Evolutionary conservation across 495 filamentous ascomycete species (phyloP).

Genomic region (Lasiosphaeris hirsuta): DNA sequence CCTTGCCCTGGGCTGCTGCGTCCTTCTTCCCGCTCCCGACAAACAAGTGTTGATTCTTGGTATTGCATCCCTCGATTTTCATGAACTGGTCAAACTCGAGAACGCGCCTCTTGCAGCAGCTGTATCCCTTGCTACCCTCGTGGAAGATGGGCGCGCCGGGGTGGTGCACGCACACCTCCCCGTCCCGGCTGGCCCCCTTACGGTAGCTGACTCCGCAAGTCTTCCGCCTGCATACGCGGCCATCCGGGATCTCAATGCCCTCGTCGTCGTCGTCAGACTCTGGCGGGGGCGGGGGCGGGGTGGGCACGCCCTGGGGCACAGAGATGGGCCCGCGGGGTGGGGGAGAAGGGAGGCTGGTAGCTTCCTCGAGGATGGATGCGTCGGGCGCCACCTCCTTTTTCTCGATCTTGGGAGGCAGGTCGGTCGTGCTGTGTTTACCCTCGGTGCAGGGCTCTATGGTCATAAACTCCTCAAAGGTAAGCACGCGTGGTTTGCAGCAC

Average conservation of each 20-base stretch:
- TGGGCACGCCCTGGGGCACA: slow-evolving; percentile 51
- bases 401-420: slow-evolving; percentile 56
- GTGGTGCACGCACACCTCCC: slow-evolving; percentile 81
- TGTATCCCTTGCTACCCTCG: slow-evolving; percentile 96
- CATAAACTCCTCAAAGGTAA: slow-evolving; percentile 99
- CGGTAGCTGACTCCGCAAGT: slow-evolving; percentile 67
- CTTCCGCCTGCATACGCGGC: slow-evolving; percentile 71
- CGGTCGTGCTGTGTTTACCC: slow-evolving; percentile 87
- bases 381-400: slow-evolving; percentile 41
- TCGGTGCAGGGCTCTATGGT: slow-evolving; percentile 89
- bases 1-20: slow-evolving; percentile 39
- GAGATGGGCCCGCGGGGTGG: slow-evolving; percentile 48
- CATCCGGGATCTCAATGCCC: slow-evolving; percentile 62
- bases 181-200: slow-evolving; percentile 56
- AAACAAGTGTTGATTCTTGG: slow-evolving; percentile 79
- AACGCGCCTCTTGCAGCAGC: slow-evolving; percentile 91
- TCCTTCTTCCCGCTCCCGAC: slow-evolving; percentile 72
- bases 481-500: slow-evolving; percentile 96
- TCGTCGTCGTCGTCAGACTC: slow-evolving; percentile 90
- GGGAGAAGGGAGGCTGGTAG: slow-evolving; percentile 40
- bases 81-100: slow-evolving; percentile 98
- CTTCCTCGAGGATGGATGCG: slow-evolving; percentile 30
- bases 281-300: slow-evolving; percentile 62
- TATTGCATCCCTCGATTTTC: slow-evolving; percentile 86
- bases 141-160: slow-evolving; percentile 89